Percentiles rank a stretch among this genome's conserved stretches.
These are phyloP conservation scores for Trichophaea hybrida DNA, from an alignment of 2,329 filamentous ascomycete genomes.

Conservation along the genomic window DNA sequence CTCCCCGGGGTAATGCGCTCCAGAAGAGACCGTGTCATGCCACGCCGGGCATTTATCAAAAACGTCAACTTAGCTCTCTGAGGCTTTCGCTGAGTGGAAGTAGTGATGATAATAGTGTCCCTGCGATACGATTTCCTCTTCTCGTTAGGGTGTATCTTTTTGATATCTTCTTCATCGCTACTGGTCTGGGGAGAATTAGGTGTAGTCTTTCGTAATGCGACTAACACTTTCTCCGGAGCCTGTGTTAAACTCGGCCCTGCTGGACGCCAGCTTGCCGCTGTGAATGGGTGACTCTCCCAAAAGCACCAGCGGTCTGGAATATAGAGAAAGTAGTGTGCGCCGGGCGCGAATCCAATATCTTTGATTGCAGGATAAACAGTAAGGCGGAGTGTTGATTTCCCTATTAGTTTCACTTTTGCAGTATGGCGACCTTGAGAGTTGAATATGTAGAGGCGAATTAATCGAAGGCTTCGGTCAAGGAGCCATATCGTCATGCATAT, in stretches of 20 bases:
- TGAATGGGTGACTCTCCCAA: slow-evolving; percentile 23
- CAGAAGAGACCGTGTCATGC: slow-evolving; percentile 17
- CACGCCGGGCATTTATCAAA: slow-evolving; percentile 18
- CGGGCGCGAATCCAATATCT: slow-evolving; percentile 21
- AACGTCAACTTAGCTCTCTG: slow-evolving; percentile 21
- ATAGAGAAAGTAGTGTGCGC: slow-evolving; percentile 23
- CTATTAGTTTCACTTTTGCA: slow-evolving; percentile 19
- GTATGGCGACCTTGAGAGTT: slow-evolving; percentile 17
- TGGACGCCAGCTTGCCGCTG: slow-evolving; percentile 19
- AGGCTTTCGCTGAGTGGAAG: neutral
- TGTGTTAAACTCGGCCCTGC: slow-evolving; percentile 7
- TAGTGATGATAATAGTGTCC: neutral
- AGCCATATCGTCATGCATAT: slow-evolving; percentile 20
- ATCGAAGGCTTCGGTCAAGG: slow-evolving; percentile 18
- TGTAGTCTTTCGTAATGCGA: neutral
- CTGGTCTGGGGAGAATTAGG: neutral
- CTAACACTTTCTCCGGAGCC: slow-evolving; percentile 6
- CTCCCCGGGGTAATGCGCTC: slow-evolving; percentile 1
- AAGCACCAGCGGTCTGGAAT: slow-evolving; percentile 21
- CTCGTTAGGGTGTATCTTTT: neutral
- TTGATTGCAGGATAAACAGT: slow-evolving; percentile 21
- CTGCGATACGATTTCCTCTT: slow-evolving; percentile 3
- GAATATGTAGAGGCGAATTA: slow-evolving; percentile 19
- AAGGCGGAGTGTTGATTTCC: slow-evolving; percentile 19
- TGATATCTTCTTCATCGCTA: neutral